phyloP scores from a whole-genome alignment of 805 yeast genomes.

The Zygoascus bituminiphila region DNA sequence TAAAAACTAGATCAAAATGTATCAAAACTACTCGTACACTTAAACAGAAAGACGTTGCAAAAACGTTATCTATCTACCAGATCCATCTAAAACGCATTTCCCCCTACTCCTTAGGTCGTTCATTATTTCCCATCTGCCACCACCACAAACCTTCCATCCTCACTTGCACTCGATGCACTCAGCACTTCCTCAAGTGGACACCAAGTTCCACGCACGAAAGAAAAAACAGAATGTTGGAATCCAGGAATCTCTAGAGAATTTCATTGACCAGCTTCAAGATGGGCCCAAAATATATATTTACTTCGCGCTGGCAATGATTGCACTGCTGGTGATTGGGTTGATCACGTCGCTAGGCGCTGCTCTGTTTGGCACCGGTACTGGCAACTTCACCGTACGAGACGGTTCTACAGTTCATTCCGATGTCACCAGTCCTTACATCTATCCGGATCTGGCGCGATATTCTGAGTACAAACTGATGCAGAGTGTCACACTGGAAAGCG shows the following conservation, averaged over 20 bases:
- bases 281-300: neutral
- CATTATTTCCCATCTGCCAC: too few species aligned
- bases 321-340: conserved; percentile 3
- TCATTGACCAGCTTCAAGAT: neutral
- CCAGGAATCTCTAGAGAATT: neutral
- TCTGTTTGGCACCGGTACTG: conserved; percentile 1
- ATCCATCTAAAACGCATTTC: too few species aligned
- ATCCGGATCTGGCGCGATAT: conserved; percentile 21
- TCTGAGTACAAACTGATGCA: conserved; percentile 23
- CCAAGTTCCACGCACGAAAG: neutral
- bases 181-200: conserved; percentile 12
- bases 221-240: neutral
- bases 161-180: conserved; percentile 20
- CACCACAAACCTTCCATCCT: too few species aligned
- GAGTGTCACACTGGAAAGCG: conserved; percentile 19
- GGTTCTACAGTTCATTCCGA: conserved; percentile 12
- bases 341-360: neutral
- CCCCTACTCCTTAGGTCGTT: too few species aligned
- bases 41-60: too few species aligned
- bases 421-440: conserved; percentile 14
- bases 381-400: conserved; percentile 6
- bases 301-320: conserved; percentile 1
- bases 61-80: too few species aligned
- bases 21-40: too few species aligned
- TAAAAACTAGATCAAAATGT: too few species aligned